Evolutionary conservation across 441 rosid genomes (phyloP), one percentile per base, ranked within the genome.

Genomic region (Erodium trifolium): DNA sequence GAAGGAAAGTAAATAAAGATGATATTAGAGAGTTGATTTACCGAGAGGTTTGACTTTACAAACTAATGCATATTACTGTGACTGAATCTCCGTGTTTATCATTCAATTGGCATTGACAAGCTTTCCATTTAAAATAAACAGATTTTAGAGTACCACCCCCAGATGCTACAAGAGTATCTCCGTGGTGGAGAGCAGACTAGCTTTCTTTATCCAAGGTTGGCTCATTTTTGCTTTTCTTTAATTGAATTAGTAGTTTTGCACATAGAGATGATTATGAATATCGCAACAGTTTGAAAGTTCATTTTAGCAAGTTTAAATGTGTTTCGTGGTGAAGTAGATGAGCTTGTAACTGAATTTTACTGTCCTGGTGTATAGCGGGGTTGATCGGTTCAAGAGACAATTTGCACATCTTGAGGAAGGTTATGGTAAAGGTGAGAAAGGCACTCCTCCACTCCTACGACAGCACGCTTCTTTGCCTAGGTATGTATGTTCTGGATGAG

Each of bases 81-180:
- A 5, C 35, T 74, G 10, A 66, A 27, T 23, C 27, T 23, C 27
- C 27, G 27, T 23, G 27, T 23, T 23, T 23, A 23, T 23, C 27
- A 23, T 2, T 23, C 27, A 23, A 23, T 23, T 23, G 14, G 55
- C 55, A 62, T 14, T 68, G 31, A 71, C 19, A 71, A 39, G n/a
- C 72, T 64, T 14, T 70, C 37, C 39, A 39, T 76, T 73, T 75
- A 70, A 68, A 72, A 55, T 75, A 65, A 73, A 70, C 82, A 85
- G 99, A 95, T 92, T 77, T 75, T 95, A 76, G 99, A 95, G 76
- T 95, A 95, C 76, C 99, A 95, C 87, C 99, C 99, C 49, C 95
- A 89, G 75, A 92, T 95, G 99, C 85, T 95, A 68, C 89, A 95
- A 73, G 99, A 92, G 72, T 87, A 92, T 83, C 91, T 86, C 75